Conservation (phyloP, 805 yeast species). For the Myxozyma sirexii region DNA sequence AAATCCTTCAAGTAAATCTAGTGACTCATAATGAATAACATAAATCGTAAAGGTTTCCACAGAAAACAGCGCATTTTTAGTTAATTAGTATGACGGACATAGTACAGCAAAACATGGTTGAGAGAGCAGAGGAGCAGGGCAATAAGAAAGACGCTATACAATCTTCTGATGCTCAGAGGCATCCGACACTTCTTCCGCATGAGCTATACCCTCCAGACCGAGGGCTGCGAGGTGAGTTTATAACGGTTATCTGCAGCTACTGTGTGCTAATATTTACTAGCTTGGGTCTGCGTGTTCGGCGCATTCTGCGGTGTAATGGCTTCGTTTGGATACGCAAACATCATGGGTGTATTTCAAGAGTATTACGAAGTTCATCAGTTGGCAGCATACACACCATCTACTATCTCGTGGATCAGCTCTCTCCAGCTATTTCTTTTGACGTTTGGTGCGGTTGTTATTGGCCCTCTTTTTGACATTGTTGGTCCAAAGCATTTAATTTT, state of each 20-base stretch:
- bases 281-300: slow-evolving; percentile 58
- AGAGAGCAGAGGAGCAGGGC: background rate
- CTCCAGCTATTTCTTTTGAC: slow-evolving; percentile 38
- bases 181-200: background rate
- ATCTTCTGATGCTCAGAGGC: no score
- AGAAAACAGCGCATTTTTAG: no score
- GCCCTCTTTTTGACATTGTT: slow-evolving; percentile 39
- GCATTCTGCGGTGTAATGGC: slow-evolving; percentile 59
- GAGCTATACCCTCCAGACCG: slow-evolving; percentile 2
- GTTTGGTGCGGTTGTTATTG: slow-evolving; percentile 36
- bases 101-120: background rate
- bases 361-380: slow-evolving; percentile 37
- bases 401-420: slow-evolving; percentile 42
- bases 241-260: background rate
- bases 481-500: slow-evolving; percentile 35
- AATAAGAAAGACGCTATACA: background rate
- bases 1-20: no score
- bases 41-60: no score
- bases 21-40: no score
- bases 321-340: slow-evolving; percentile 55
- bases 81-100: no score
- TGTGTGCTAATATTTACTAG: slow-evolving; percentile 35
- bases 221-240: background rate
- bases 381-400: slow-evolving; percentile 34
- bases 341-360: slow-evolving; percentile 36